Base-by-base conservation (phyloP, 805 yeast genomes). In the Cyberlindnera veronae region DNA sequence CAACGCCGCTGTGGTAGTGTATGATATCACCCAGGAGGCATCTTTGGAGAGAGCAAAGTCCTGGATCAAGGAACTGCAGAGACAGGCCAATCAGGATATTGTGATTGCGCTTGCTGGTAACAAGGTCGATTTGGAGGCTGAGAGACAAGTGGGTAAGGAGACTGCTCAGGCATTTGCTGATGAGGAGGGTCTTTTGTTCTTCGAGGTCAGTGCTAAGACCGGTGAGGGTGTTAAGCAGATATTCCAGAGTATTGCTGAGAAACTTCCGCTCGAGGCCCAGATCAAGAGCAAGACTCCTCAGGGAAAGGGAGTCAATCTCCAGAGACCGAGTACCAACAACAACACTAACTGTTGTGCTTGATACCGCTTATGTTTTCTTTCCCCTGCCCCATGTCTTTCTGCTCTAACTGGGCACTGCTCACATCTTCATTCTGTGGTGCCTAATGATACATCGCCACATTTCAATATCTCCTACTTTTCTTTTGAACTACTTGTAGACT, bases 61-160 rank as follows among this genome's bases (percentile, higher is more conserved):
- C 33, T 84, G 91, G 91, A 79, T 83, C 27, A 79, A 81, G 53
- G 93, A 84, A 61, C 64, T 84, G 47, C 79, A 79, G 57, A 78
- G 78, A 54, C 85, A 79, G 53, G 82, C 84, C 9, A 76, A 75
- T 12, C 72, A 74, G 33, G 77, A 76, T 27, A 79, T 83, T 33
- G 72, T 76, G 18, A 79, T 84, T 45, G 76, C 82, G 8, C 61
- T 84, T 29, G 86, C 81, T n/a, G 95, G 90, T n/a, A 84, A 84
- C 57, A 84, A 84, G 55, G 51, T 71, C 2, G 95, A 84, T 63
- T 64, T 84, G 49, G 72, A 60, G 13, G 64, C 61, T 4, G 70
- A 72, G 26, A 67, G 89, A 48, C 60, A 65, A 32, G 70, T 76
- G 8, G 53, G 58, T 4, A 57, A 50, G 23, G 69, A 64, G 12